Base-by-base conservation (phyloP, 768 basidiomycete genomes). In the Bullera alba region DNA sequence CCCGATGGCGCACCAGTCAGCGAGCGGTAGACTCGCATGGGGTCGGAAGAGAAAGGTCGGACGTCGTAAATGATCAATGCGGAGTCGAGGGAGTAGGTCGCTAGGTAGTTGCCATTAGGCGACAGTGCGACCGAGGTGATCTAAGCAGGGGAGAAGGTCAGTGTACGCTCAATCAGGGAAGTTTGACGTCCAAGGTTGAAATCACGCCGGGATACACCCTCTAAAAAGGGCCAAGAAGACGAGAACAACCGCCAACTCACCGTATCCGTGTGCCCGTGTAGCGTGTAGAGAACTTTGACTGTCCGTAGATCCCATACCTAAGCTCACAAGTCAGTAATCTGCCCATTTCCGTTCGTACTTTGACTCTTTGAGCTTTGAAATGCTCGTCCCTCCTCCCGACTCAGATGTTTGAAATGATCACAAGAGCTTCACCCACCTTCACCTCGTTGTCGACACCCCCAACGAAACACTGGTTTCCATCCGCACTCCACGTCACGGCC, bases 381-480 rank as follows among this genome's bases (percentile, higher is more conserved):
- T n/a, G n/a, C n/a, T n/a, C n/a, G n/a, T n/a, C n/a, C n/a, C n/a
- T n/a, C n/a, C n/a, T n/a, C n/a, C n/a, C n/a, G n/a, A n/a, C n/a
- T n/a, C n/a, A n/a, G n/a, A n/a, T n/a, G 32, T 34, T 8, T 34
- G 8, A n/a, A 44, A 29, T 42, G 30, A 45, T 42, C 22, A 32
- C 12, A 23, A 21, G 37, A 29, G 15, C 26, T 6, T 28, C 2
- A 78, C 85, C 58, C 64, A 93, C 91, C 69, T 96, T 91, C 54
- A 99, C 84, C 71, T 90, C 89, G 60, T 99, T 99, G 74, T 99
- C 93, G 63, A 97, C 73, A 14, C 87, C 90, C 4, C 85, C 92
- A n/a, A 88, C 80, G 58, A 88, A 99, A 28, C 95, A 79, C 51
- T 81, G 85, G 51, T 85, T 79, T 1, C 89, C 95, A 66, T 99